These are phyloP conservation scores for Prinsepia uniflora DNA, from an alignment of 306 rosid species.

Conservation along the genomic window DNA sequence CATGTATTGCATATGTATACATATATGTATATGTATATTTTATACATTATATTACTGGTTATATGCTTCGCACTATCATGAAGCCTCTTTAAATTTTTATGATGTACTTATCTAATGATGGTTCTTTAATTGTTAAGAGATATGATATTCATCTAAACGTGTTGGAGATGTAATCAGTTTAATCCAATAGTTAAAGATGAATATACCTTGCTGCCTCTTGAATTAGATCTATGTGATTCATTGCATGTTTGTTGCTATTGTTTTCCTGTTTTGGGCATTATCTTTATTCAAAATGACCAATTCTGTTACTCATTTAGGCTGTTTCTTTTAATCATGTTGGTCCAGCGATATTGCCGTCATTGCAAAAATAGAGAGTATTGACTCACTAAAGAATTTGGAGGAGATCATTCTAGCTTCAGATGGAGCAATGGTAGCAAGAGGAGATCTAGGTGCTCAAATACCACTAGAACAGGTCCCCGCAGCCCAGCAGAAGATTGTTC, in stretches of 20 bases:
- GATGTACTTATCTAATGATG: not conserved
- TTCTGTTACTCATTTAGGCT: not conserved
- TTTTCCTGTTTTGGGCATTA: not conserved
- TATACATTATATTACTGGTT: not conserved
- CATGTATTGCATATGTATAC: not conserved
- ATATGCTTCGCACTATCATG: not conserved
- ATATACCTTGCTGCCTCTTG: not conserved
- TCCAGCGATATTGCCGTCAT: constrained; percentile 77
- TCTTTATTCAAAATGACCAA: constrained; percentile 15
- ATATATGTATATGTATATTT: not conserved
- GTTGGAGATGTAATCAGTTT: not conserved
- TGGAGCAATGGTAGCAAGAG: constrained; percentile 99
- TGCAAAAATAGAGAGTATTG: constrained; percentile 96
- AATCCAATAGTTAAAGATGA: not conserved
- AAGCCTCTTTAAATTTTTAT: constrained; percentile 1
- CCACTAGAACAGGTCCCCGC: constrained; percentile 96
- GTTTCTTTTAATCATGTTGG: constrained; percentile 20
- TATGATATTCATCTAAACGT: not conserved
- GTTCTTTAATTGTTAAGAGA: not conserved
- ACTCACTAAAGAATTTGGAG: constrained; percentile 92
- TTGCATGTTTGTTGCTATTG: not conserved
- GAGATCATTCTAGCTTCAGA: constrained; percentile 88
- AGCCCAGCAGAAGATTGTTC: constrained; percentile 92
- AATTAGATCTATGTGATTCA: not conserved
- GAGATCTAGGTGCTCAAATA: constrained; percentile 97